Conservation (phyloP, 2,329 filamentous ascomycete genomes). For the Aspergillus sp. region DNA sequence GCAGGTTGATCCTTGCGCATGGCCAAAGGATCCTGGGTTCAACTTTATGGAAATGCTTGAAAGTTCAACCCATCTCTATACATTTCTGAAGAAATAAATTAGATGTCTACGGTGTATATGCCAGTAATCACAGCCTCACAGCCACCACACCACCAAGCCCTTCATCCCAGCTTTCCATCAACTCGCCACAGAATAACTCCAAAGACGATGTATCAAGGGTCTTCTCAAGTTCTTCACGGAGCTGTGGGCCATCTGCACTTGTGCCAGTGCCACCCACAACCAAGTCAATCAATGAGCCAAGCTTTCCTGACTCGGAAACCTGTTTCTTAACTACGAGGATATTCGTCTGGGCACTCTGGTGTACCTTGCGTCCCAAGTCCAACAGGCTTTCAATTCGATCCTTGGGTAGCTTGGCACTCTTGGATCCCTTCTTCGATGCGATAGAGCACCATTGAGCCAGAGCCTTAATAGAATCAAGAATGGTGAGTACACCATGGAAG, state of each 20-base stretch:
- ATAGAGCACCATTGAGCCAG: conserved; percentile 33
- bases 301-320: conserved; percentile 41
- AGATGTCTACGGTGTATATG: background rate
- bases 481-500: conserved; percentile 38
- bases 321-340: conserved; percentile 37
- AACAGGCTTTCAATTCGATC: conserved; percentile 34
- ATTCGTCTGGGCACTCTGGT: conserved; percentile 36
- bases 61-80: background rate
- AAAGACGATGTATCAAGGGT: conserved; percentile 39
- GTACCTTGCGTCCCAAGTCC: conserved; percentile 25
- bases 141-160: conserved; percentile 41
- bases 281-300: conserved; percentile 43
- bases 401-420: conserved; percentile 33
- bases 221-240: conserved; percentile 34
- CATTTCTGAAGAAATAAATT: background rate
- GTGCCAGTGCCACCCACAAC: conserved; percentile 30
- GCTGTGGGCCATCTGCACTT: conserved; percentile 23
- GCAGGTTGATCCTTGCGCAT: background rate
- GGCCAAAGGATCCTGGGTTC: background rate
- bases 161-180: conserved; percentile 51
- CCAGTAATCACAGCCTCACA: conserved; percentile 26
- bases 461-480: conserved; percentile 44
- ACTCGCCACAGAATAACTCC: conserved; percentile 44
- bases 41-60: background rate
- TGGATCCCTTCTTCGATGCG: conserved; percentile 32